Conservation (phyloP, 805 yeast species). For the Barnettozyma botsteinii region DNA sequence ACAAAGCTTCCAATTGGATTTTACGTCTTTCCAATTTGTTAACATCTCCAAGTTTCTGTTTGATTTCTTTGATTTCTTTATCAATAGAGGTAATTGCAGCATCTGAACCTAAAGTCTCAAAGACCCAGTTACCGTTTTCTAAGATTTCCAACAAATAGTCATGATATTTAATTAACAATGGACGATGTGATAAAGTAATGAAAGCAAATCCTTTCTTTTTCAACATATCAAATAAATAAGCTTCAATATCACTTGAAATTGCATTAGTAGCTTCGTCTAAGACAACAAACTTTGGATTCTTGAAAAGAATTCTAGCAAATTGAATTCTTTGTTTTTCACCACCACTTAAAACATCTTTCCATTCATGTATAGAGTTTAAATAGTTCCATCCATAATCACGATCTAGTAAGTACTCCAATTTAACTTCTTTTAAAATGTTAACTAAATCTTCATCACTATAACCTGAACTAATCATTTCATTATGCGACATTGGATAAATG, state of each 20-base stretch:
- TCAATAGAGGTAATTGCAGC: conserved; percentile 65
- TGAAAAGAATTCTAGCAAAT: conserved; percentile 80
- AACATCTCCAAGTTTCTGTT: conserved; percentile 53
- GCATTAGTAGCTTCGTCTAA: conserved; percentile 95
- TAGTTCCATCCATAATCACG: conserved; percentile 50
- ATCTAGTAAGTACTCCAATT: conserved; percentile 70
- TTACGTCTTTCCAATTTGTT: conserved; percentile 56
- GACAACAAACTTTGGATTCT: conserved; percentile 73
- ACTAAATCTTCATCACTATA: conserved; percentile 62
- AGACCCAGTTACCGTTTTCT: conserved; percentile 49
- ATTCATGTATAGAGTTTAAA: conserved; percentile 47
- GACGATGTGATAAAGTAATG: conserved; percentile 79
- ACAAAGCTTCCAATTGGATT: conserved; percentile 41
- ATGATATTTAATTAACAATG: conserved; percentile 79
- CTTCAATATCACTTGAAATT: conserved; percentile 84
- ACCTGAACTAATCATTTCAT: conserved; percentile 71
- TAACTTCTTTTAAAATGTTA: conserved; percentile 66
- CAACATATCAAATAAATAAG: conserved; percentile 70
- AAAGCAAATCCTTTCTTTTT: conserved; percentile 66
- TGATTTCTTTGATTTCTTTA: conserved; percentile 65
- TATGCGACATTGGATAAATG: conserved; percentile 76
- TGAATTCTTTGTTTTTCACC: conserved; percentile 91
- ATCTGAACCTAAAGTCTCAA: conserved; percentile 60
- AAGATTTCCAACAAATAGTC: conserved; percentile 67
- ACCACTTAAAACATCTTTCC: conserved; percentile 94